Evolutionary conservation across 2,329 filamentous ascomycete species (phyloP), one percentile per base, ranked within the genome.

Genomic region (Scedosporium boydii): DNA sequence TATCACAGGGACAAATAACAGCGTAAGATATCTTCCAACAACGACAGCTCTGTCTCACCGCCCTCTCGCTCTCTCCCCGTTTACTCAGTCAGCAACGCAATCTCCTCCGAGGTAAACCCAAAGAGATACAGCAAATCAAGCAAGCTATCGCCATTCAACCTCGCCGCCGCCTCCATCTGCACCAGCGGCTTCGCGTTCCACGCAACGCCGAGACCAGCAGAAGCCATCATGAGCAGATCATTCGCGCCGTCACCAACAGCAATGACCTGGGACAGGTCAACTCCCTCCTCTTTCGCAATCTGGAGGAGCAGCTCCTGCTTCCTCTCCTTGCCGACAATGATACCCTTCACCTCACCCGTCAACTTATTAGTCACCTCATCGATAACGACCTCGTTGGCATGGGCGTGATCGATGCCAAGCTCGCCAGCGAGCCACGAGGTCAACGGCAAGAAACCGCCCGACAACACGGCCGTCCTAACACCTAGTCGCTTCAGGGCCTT

Each of bases 381-480:
- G 16, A 88, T 79, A 16, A 87, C 82, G 0, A 93, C 88, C 69
- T 93, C 87, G 73, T 99, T 99, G 48, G 95, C 95, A 72, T 88
- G 86, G 0, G 91, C 92, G 70, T 96, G 87, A 74, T 98, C 90
- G 63, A 99, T 84, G 14, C 91, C 91, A 27, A 99, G 78, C 69
- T 91, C 81, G 48, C 80, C 80, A 16, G 90, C 92, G 42, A 98
- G 83, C 91, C 93, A 98, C 63, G 86, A 82, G 0, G 95, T 96
- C 66, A 98, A 77, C 0, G 93, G 93, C 66, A 90, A 85, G 75
- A 99, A 99, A 0, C 95, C 95, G 55, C 95, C 95, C 41, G 91
- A 96, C 38, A 97, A 77, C 4, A 99, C 93, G 0, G 93, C 95
- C 1, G 92, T 91, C 76, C 90, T 93, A 75, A 90, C 88, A 6